Base-by-base conservation (phyloP, 495 filamentous ascomycete species). In the Penicillium subrubescens region DNA sequence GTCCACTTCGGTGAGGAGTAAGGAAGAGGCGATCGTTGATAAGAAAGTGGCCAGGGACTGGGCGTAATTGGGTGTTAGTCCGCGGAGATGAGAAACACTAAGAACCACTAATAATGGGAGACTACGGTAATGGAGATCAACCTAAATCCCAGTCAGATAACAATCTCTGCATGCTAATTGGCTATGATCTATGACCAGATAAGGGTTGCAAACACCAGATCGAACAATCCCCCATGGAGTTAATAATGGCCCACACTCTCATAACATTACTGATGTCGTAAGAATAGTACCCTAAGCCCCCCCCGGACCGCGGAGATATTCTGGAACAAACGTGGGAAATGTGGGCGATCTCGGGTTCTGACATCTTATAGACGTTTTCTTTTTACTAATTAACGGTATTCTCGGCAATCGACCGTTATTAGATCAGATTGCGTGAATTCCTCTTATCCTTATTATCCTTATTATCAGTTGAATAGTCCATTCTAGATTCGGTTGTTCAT, bases 391-490 rank as follows among this genome's bases (percentile, higher is more conserved):
- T 8, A 19, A 48, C 19, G 44, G 19, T 48, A 48, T 11, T 21
- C 21, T 48, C 21, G 44, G 44, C 44, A 23, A 48, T 23, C 44
- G 10, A 21, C 19, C 19, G 21, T 25, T 48, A 25, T 48, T 23
- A 25, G 44, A 48, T 48, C 12, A 12, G 31, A 52, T 52, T 51
- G 48, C 23, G 5, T 31, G 25, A 12, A 12, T 29, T 29, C 27
- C 3, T 15, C 44, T 52, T 52, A 52, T 31, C 48, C 48, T 52
- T 31, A 29, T 52, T 52, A 52, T n/a, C 48, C 48, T 52, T 52
- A 29, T 52, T 52, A 31, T 52, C 48, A 52, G 27, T 31, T 31
- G 0, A n/a, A 31, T 29, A 52, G 19, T 48, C 44, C 44, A 48
- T 29, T 31, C 25, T 31, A 29, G 23, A 31, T 29, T 29, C 48